Percentiles rank a stretch among this genome's conserved stretches.
Evolutionary conservation across 2,329 filamentous ascomycete species (phyloP).

Genomic region (Ceratocystis cubensis): DNA sequence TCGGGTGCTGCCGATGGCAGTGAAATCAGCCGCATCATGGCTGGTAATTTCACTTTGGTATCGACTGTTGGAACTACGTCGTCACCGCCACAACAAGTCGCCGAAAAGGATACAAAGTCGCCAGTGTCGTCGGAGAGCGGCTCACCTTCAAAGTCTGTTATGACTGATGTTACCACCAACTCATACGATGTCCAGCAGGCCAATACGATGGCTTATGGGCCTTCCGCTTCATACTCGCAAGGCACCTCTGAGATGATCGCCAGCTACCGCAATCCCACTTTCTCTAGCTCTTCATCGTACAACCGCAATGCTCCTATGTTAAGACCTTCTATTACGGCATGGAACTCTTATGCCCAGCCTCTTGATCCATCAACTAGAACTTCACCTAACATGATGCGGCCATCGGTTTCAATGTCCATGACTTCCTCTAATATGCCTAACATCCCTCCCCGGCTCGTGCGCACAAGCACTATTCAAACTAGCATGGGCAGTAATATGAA

Average conservation of each 20-base stretch:
- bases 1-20: conserved; percentile 40
- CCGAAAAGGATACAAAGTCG: conserved; percentile 30
- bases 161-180: conserved; percentile 4
- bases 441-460: conserved; percentile 41
- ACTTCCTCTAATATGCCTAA: conserved; percentile 37
- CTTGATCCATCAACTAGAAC: conserved; percentile 29
- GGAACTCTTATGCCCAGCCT: conserved; percentile 34
- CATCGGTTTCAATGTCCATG: conserved; percentile 31
- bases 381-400: conserved; percentile 28
- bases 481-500: conserved; percentile 28
- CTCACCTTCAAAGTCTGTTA: conserved; percentile 34
- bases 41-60: conserved; percentile 27
- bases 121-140: conserved; percentile 30
- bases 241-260: conserved; percentile 42
- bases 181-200: conserved; percentile 2
- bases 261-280: conserved; percentile 41
- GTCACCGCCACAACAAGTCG: not conserved
- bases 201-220: conserved; percentile 1
- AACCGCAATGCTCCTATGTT: conserved; percentile 31
- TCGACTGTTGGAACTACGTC: not conserved
- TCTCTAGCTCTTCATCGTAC: conserved; percentile 33
- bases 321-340: conserved; percentile 31
- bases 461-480: conserved; percentile 43
- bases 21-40: conserved; percentile 39
- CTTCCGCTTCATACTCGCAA: conserved; percentile 30